These are phyloP conservation scores for Abelmoschus esculentus DNA, from an alignment of 345 rosid genomes.

Conservation along the genomic window DNA sequence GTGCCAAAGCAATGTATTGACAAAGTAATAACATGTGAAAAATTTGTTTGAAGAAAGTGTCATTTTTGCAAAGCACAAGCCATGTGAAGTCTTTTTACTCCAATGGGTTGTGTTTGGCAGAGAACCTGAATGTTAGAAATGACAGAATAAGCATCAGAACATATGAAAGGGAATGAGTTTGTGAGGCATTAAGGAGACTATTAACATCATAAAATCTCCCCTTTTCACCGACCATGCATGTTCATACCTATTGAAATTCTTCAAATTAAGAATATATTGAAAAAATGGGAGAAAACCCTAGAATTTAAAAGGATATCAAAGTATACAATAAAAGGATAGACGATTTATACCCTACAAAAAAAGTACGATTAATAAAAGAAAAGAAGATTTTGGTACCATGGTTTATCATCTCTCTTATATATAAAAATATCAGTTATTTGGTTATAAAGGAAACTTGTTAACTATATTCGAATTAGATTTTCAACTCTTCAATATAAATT, in stretches of 20 bases:
- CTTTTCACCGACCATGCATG: not conserved
- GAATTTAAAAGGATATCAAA: too few relatives aligned
- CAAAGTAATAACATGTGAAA: not conserved
- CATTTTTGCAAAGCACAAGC: not conserved
- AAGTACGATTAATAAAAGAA: not conserved
- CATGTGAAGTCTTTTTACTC: not conserved
- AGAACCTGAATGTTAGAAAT: not conserved
- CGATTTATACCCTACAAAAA: too few relatives aligned
- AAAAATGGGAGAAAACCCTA: not conserved
- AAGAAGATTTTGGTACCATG: too few relatives aligned
- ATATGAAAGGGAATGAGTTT: not conserved
- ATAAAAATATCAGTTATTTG: too few relatives aligned
- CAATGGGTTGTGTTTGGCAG: not conserved
- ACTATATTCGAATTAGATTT: too few relatives aligned
- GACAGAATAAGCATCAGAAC: conserved; percentile 1
- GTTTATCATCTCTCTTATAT: too few relatives aligned
- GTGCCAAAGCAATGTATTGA: not conserved
- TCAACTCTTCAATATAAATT: too few relatives aligned
- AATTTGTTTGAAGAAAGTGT: not conserved
- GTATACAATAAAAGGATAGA: too few relatives aligned
- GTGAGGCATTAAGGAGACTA: not conserved
- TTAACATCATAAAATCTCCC: not conserved
- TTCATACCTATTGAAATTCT: not conserved
- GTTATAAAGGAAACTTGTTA: too few relatives aligned
- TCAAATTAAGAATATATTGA: not conserved